Base-by-base conservation (phyloP, 192 early-diverging fungal species). In the Gaertneriomyces sp. region DNA sequence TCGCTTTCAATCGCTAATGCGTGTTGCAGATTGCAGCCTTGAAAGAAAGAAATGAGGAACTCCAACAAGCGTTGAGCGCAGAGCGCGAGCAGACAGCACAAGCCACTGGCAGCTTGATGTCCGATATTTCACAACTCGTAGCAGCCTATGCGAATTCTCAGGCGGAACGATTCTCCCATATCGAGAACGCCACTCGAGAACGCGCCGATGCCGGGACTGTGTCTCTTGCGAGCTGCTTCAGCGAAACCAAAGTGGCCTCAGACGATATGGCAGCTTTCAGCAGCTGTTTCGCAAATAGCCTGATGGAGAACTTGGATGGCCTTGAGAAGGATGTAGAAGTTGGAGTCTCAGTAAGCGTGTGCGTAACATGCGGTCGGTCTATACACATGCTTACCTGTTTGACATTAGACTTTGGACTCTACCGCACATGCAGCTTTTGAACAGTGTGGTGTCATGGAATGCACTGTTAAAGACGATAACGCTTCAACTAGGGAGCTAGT, bases 1-100 rank as follows among this genome's bases (percentile, higher is more conserved):
- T 33, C 25, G 25, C 25, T 33, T 33, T 33, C 25, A 33, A 33
- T 33, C 25, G 25, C 25, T 33, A 33, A 33, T 33, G 25, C 43
- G 17, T 43, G 43, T 16, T 5, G 44, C 50, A 77, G 75, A 73
- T 77, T 67, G 63, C 52, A 41, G 42, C 44, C 9, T 57, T 77
- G 20, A 51, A 55, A 40, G 39, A 46, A n/a, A 71, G 64, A 63
- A 77, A 77, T 44, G 43, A 17, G 6, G 9, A 43, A 4, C 51
- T 77, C 11, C 58, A 70, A 60, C n/a, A 55, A 42, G 45, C 53
- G 40, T 60, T 74, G 5, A 50, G 64, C 14, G 25, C 16, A 4
- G 56, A 73, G 20, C 17, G 58, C 25, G 16, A 52, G 40, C 54
- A 50, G 8, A 59, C 56, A 25, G 51, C 38, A 8, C 38, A 53